Conservation (phyloP, 805 yeast genomes). For the Yarrowia porcina region DNA sequence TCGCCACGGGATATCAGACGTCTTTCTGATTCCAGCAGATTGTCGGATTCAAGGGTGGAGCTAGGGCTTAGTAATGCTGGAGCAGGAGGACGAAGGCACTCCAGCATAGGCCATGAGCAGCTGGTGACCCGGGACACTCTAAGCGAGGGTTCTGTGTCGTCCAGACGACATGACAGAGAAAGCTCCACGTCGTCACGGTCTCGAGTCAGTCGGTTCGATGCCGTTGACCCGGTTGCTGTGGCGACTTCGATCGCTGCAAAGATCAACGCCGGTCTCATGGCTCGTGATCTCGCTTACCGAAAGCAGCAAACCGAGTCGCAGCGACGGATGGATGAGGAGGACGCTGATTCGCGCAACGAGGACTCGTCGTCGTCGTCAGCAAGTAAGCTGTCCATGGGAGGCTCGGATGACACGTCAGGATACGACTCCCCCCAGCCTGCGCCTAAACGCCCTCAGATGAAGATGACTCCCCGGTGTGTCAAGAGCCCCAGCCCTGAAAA, state of each 20-base stretch:
- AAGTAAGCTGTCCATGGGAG: not conserved
- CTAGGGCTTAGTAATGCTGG: too few species aligned
- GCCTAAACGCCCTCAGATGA: not conserved
- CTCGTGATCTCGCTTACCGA: slow-evolving; percentile 1
- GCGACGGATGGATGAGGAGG: slow-evolving; percentile 5
- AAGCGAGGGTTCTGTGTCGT: not conserved
- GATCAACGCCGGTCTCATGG: slow-evolving; percentile 36
- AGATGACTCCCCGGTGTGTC: not conserved
- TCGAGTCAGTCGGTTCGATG: not conserved
- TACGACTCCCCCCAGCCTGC: not conserved
- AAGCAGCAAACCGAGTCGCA: not conserved
- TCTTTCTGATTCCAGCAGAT: not conserved
- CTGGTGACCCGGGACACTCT: not conserved
- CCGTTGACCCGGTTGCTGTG: slow-evolving; percentile 34
- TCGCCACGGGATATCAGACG: slow-evolving; percentile 2
- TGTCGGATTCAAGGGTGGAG: not conserved
- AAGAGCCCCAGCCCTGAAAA: not conserved
- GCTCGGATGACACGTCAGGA: not conserved
- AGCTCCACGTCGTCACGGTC: not conserved
- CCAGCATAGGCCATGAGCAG: not conserved
- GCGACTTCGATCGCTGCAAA: slow-evolving; percentile 39
- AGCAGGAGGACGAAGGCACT: not conserved
- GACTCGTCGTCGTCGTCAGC: not conserved
- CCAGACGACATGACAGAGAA: too few species aligned
- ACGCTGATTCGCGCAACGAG: not conserved